A percentile compares a stretch with the other conserved stretches of the same genome.
These are phyloP conservation scores for Paraphoma sp. DNA, from an alignment of 2,329 filamentous ascomycete genomes.

Conservation along the genomic window DNA sequence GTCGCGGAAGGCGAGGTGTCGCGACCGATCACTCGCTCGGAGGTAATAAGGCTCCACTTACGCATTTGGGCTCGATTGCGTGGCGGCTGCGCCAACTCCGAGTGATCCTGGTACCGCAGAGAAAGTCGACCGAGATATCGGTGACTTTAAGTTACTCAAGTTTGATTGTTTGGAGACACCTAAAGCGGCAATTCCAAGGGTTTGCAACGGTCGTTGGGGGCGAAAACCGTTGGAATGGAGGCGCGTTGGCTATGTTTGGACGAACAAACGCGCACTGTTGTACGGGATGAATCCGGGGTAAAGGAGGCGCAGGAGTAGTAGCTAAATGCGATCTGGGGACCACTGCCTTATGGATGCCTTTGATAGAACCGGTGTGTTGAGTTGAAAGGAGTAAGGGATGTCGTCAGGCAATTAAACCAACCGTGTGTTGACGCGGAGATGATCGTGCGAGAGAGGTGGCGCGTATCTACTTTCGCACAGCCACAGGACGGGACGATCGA, in stretches of 20 bases:
- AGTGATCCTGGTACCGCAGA: slow-evolving; percentile 5
- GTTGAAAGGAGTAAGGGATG: slow-evolving; percentile 13
- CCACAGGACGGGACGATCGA: slow-evolving; percentile 4
- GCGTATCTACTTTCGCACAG: neutral
- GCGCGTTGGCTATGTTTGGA: slow-evolving; percentile 14
- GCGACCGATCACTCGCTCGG: neutral
- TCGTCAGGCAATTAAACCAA: slow-evolving; percentile 19
- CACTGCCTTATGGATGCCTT: slow-evolving; percentile 8
- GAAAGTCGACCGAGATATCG: neutral
- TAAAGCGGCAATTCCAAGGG: neutral
- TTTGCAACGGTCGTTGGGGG: slow-evolving; percentile 14
- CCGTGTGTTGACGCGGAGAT: neutral
- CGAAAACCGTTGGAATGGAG: slow-evolving; percentile 12
- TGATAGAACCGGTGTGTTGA: slow-evolving; percentile 6
- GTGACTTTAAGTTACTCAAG: slow-evolving; percentile 1
- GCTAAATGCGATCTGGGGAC: neutral
- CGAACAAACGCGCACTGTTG: slow-evolving; percentile 14
- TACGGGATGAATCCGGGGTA: slow-evolving; percentile 6
- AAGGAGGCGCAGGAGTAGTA: slow-evolving; percentile 6
- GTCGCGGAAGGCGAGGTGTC: neutral
- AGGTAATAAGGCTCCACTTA: slow-evolving; percentile 28
- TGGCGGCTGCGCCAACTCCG: slow-evolving; percentile 21
- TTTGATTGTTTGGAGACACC: slow-evolving; percentile 1
- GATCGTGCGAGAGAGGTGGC: neutral
- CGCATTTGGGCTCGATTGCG: slow-evolving; percentile 24